Conservation (phyloP, 2,329 filamentous ascomycete species). For the Clathrospora elynae region DNA sequence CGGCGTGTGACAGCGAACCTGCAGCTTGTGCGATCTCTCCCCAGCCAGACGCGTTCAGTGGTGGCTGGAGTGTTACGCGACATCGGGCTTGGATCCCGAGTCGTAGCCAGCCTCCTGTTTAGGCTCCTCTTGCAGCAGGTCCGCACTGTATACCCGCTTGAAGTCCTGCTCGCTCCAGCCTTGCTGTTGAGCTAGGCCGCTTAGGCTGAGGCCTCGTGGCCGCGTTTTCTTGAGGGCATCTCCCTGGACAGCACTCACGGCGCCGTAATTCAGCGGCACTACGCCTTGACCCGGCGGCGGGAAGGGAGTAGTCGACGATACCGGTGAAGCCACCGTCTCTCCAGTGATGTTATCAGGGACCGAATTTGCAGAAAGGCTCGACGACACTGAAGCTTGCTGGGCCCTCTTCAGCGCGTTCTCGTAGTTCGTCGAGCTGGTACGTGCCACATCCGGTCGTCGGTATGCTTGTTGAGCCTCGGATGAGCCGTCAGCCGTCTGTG, state of each 20-base stretch:
- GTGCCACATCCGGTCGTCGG: constrained; percentile 27
- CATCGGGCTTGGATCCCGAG: constrained; percentile 17
- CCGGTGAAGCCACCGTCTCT: constrained; percentile 21
- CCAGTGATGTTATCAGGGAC: constrained; percentile 15
- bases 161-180: constrained; percentile 46
- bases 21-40: no score
- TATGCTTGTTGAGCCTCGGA: constrained; percentile 40
- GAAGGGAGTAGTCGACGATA: constrained; percentile 25
- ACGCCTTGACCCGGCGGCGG: constrained; percentile 41
- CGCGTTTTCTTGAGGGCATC: constrained; percentile 39
- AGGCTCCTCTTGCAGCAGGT: constrained; percentile 30
- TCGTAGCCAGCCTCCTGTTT: constrained; percentile 36
- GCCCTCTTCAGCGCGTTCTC: constrained; percentile 33
- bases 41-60: neutral
- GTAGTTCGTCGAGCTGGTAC: constrained; percentile 42
- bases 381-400: constrained; percentile 32
- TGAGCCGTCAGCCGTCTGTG: constrained; percentile 11
- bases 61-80: neutral
- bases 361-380: constrained; percentile 28
- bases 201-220: constrained; percentile 39
- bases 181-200: constrained; percentile 36
- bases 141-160: constrained; percentile 39
- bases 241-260: constrained; percentile 26
- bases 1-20: no score
- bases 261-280: constrained; percentile 38